Evolutionary conservation across 2,329 filamentous ascomycete genomes (phyloP).

Genomic region (Penicillium paneum): DNA sequence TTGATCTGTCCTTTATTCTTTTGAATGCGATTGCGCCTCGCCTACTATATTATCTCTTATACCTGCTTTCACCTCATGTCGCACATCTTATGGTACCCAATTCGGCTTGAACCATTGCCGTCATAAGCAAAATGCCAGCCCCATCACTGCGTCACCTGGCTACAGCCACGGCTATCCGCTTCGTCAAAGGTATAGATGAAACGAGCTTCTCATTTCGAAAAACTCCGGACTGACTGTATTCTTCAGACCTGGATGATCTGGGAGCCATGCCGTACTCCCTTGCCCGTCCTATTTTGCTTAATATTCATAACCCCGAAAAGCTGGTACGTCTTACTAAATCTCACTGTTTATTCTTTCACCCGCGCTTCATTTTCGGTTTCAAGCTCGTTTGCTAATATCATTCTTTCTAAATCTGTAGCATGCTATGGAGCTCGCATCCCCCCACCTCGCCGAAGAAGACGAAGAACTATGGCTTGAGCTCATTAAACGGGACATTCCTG

Average conservation of each 20-base stretch:
- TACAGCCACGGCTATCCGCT: constrained; percentile 36
- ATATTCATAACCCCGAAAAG: constrained; percentile 69
- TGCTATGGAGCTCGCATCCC: constrained; percentile 69
- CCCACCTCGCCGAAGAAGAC: constrained; percentile 69
- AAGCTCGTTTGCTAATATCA: constrained; percentile 2
- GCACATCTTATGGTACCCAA: not conserved
- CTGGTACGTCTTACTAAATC: constrained; percentile 51
- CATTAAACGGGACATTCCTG: constrained; percentile 72
- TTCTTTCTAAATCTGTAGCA: constrained; percentile 31
- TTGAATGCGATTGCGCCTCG: not conserved
- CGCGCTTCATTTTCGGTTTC: not conserved
- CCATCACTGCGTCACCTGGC: constrained; percentile 37
- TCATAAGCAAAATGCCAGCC: constrained; percentile 30
- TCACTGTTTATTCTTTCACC: not conserved
- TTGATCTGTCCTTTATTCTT: not conserved
- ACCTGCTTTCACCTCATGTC: constrained; percentile 18
- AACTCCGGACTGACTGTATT: not conserved
- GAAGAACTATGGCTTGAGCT: constrained; percentile 74
- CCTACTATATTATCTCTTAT: not conserved
- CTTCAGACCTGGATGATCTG: constrained; percentile 61
- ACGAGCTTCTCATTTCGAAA: not conserved
- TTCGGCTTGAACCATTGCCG: constrained; percentile 6
- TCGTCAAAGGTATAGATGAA: constrained; percentile 32
- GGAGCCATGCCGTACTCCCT: constrained; percentile 67
- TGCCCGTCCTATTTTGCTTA: constrained; percentile 65